A percentile compares a stretch with the other conserved stretches of the same genome.
Conservation (phyloP, 176 grass and related monocot species). For the Zoysia pacifica region DNA sequence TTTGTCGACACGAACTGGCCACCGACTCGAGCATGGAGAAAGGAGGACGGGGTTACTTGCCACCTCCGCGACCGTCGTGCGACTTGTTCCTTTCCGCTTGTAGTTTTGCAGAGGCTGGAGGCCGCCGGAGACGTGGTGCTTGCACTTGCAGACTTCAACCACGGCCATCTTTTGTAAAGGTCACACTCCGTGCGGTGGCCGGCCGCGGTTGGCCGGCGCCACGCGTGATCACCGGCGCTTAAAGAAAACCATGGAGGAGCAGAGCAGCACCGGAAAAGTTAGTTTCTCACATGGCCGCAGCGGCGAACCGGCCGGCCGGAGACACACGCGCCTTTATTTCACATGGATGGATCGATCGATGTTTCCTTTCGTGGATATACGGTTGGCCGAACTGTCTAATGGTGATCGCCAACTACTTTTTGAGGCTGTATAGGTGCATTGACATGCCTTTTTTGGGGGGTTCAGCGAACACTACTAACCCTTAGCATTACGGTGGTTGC, state of each 20-base stretch:
- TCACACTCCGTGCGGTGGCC: background rate
- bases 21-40: background rate
- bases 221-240: background rate
- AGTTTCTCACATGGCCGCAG: slow-evolving; percentile 13
- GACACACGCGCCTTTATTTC: slow-evolving; percentile 31
- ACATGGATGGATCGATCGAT: slow-evolving; percentile 10
- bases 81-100: slow-evolving; percentile 11
- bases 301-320: slow-evolving; percentile 10
- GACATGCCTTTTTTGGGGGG: background rate
- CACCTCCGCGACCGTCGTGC: background rate
- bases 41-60: background rate
- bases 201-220: background rate
- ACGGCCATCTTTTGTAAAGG: background rate
- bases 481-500: background rate
- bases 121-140: slow-evolving; percentile 13
- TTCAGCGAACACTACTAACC: background rate
- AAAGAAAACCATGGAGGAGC: background rate
- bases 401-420: background rate
- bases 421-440: background rate
- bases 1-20: slow-evolving; percentile 4
- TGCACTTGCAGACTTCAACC: background rate
- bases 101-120: slow-evolving; percentile 6
- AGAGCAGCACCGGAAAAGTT: slow-evolving; percentile 13
- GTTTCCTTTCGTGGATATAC: background rate
- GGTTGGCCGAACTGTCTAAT: background rate